Evolutionary conservation across 768 basidiomycete species (phyloP), one percentile per base, ranked within the genome.

Genomic region (Amanita jacksonii): DNA sequence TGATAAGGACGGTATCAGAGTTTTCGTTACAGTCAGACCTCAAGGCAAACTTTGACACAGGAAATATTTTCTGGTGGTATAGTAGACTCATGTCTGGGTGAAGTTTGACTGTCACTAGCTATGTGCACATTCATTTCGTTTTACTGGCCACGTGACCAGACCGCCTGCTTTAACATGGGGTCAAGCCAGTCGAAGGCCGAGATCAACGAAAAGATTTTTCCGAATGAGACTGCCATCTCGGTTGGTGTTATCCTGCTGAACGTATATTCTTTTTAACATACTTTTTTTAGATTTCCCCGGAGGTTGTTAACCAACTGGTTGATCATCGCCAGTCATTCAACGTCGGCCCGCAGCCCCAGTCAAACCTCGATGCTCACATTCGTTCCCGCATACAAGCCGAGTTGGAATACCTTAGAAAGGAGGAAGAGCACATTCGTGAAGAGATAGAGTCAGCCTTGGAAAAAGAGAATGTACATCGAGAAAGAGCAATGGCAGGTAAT

Each of bases 381-480:
- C 81, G 79, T 28, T 65, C 76, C 30, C 75, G 78, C 32, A 91
- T 93, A 48, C 70, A 78, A 33, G 67, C 67, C 31, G 87, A 89
- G 59, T 65, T 89, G 13, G 61, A 69, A 22, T 73, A 72, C 31
- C 66, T 92, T 51, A 79, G 74, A 24, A 64, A 69, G 22, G 79
- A 87, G 55, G 88, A 89, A 59, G 76, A 77, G 47, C 58, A 66
- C 27, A 79, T 93, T 8, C 76, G 73, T 33, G 64, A 68, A 37
- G 76, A 88, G 63, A 89, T 93, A 25, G 82, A 86, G 54, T 66
- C 59, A 24, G 86, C 85, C 1, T 67, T 93, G 38, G 85, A 92
- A 67, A 83, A 80, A 65, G 89, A 92, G 66, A 93, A 92, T 62
- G 60, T 92, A 40, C 85, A 90, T 60, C 72, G 74, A 46, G 88